Evolutionary conservation across 495 filamentous ascomycete genomes (phyloP).

Genomic region (Penicillium cinerascens): DNA sequence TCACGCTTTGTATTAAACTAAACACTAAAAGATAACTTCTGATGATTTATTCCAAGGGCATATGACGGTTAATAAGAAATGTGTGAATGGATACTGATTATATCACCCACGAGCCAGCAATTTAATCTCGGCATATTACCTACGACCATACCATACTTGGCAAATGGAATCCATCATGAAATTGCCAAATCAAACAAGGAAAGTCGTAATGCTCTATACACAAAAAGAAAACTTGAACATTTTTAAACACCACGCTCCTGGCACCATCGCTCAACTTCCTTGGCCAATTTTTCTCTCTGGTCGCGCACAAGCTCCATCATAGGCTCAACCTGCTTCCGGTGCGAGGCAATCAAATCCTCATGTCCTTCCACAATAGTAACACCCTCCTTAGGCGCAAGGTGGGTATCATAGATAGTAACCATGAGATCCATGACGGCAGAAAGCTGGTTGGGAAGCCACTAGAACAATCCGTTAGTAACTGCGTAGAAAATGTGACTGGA

Average conservation of each 20-base stretch:
- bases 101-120: too few relatives aligned
- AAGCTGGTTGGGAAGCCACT: slow-evolving; percentile 86
- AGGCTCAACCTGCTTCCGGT: slow-evolving; percentile 46
- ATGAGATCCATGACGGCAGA: slow-evolving; percentile 74
- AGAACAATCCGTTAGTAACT: slow-evolving; percentile 2
- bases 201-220: not conserved
- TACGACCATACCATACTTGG: too few relatives aligned
- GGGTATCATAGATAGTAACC: slow-evolving; percentile 53
- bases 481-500: not conserved
- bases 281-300: slow-evolving; percentile 65
- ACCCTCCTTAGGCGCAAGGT: slow-evolving; percentile 44
- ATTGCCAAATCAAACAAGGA: too few relatives aligned
- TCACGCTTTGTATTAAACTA: slow-evolving; percentile 15
- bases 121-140: too few relatives aligned
- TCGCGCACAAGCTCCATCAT: slow-evolving; percentile 70
- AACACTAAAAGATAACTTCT: not conserved
- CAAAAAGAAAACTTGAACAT: not conserved
- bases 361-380: slow-evolving; percentile 20
- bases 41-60: not conserved
- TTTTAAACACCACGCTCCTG: slow-evolving; percentile 59
- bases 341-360: slow-evolving; percentile 29
- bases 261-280: slow-evolving; percentile 80
- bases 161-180: too few relatives aligned
- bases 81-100: not conserved
- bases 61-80: not conserved